Evolutionary conservation across 169 alveolate species (phyloP).

Genomic region (Fabrea salina): DNA sequence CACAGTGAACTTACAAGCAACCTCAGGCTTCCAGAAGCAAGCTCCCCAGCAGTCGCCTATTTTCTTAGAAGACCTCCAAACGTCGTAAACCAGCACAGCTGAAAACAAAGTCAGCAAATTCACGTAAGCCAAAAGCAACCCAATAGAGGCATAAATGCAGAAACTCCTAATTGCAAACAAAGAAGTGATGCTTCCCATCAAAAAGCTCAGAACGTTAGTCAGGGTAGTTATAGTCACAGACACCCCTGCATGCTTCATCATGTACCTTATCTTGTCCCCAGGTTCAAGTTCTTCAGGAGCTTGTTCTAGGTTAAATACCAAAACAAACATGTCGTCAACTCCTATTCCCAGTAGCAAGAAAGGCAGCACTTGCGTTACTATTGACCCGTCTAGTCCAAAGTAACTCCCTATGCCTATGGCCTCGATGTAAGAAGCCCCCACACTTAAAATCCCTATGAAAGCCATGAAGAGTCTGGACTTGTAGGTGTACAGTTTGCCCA

Average conservation of each 20-base stretch:
- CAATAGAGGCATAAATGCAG: slow-evolving; percentile 29
- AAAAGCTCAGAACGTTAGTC: slow-evolving; percentile 13
- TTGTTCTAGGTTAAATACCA: neutral
- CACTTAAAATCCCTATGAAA: neutral
- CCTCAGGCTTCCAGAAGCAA: neutral
- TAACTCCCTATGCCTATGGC: neutral
- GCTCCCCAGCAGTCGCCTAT: slow-evolving; percentile 24
- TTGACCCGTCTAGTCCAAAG: neutral
- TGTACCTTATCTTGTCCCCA: slow-evolving; percentile 3
- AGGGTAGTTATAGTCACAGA: slow-evolving; percentile 33
- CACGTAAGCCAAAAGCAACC: slow-evolving; percentile 5
- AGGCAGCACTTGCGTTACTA: neutral
- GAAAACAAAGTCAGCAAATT: neutral
- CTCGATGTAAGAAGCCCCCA: neutral
- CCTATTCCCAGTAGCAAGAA: slow-evolving; percentile 28
- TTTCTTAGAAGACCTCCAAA: neutral
- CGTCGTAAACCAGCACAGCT: neutral
- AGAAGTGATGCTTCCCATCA: neutral
- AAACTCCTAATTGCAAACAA: slow-evolving; percentile 1
- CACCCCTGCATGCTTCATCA: neutral
- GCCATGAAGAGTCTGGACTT: neutral
- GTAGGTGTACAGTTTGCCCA: neutral
- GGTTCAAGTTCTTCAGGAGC: neutral
- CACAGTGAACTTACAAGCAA: neutral
- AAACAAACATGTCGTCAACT: slow-evolving; percentile 34